Base-by-base conservation (phyloP, 2,329 filamentous ascomycete genomes). In the Fusarium haematococcum region DNA sequence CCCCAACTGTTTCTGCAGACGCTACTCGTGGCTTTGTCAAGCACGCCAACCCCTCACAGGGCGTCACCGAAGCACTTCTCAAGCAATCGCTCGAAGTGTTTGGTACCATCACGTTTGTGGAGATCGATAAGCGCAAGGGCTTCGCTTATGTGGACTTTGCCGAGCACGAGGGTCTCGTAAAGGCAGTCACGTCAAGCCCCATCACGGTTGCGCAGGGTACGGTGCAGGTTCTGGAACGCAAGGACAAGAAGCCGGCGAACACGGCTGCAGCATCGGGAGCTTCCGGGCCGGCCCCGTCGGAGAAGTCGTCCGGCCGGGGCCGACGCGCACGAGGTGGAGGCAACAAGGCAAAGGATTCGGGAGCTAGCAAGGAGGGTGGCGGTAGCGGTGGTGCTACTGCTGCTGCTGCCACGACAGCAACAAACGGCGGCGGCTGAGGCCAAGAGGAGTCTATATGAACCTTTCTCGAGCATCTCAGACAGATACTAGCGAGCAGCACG, bases 91-190 rank as follows among this genome's bases (percentile, higher is more conserved):
- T 98, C 80, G 88, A 91, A 52, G 83, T 85, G 0, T 97, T 95
- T 77, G 96, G 96, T 2, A 82, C 89, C 1, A 90, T 98, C 54
- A 90, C 90, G 1, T 93, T 91, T 74, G 94, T 98, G 20, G 96
- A 98, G 78, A 96, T 98, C 63, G 96, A 98, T 81, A 95, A 95
- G 82, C 93, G 95, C 79, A 98, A 98, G 82, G 95, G 95, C 0
- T 97, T 98, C 78, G 96, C 95, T 3, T 98, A 98, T 80, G 92
- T 97, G 43, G 94, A 98, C 73, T 98, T 98, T 84, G 89, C 90
- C 11, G 91, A 95, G 25, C 88, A 92, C 1, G 91, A 92, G 10
- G 88, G 89, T 11, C 86, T 98, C 30, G 90, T 90, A 77, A 95
- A 94, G 79, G 96, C 96, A 6, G 91, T 98, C 79, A 89, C 91